Evolutionary conservation across 208 protist species (phyloP), one percentile per base, ranked within the genome.

Genomic region (Leptomonas pyrrhocoris): DNA sequence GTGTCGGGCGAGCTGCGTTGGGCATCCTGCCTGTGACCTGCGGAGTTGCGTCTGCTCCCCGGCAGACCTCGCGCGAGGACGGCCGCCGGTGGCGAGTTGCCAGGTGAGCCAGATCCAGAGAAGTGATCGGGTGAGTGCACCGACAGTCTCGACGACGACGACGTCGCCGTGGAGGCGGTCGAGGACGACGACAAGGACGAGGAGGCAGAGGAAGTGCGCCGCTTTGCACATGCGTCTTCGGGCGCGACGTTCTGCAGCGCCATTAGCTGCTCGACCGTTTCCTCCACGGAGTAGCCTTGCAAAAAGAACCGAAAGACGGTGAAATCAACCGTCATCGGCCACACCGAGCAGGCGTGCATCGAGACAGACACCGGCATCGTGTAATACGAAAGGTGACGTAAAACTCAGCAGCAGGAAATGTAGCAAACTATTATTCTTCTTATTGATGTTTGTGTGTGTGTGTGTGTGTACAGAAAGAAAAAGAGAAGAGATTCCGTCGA

Each of bases 261-360:
- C 72, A 86, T 74, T 19, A 92, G 74, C 23, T 84, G 66, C 60
- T 90, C 80, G 12, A 93, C 84, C 16, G 81, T 77, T 61, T 94
- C 87, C n/a, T 94, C 89, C 0, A 82, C 77, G 0, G 88, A 85
- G 77, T 80, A 84, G 28, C 92, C 89, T 1, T 73, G 79, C 1
- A 90, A 62, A 70, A 90, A 94, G 38, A 80, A 81, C 23, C 69
- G 49, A n/a, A 93, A 90, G 30, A 86, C 62, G 30, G 63, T 68
- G 60, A 93, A 88, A 66, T 94, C 87, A n/a, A 94, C 68, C 51
- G 68, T 87, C 51, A 84, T 53, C 28, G 92, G 89, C 79, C 85
- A 93, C 45, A 79, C 78, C 42, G 84, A 86, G 71, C 73, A 84
- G 4, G 87, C 76, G 51, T 96, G 88, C 80, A 94, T 83, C 31